A percentile compares a stretch with the other conserved stretches of the same genome.
Evolutionary conservation across 1,284 basidiomycete genomes (phyloP).

Genomic region (Leccinum cinnamomeum): DNA sequence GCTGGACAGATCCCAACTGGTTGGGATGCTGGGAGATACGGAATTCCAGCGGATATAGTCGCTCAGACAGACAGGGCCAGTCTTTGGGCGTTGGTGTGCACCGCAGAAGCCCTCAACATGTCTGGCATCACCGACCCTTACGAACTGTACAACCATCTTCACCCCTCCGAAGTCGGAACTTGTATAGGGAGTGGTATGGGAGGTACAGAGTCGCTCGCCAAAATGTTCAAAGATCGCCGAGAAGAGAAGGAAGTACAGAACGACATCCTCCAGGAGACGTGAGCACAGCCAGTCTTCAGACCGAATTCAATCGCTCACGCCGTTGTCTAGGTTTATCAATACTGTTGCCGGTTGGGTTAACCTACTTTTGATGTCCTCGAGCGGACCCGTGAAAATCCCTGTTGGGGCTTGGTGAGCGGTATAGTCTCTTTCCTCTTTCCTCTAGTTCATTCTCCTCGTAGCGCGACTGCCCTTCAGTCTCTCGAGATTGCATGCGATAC

Average conservation of each 20-base stretch:
- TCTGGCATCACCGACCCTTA: constrained; percentile 98
- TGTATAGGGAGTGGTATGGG: constrained; percentile 97
- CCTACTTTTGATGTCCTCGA: constrained; percentile 88
- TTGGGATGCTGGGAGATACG: constrained; percentile 94
- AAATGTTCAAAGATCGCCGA: constrained; percentile 99
- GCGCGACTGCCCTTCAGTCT: constrained; percentile 96
- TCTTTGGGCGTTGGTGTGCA: constrained; percentile 94
- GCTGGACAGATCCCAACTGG: constrained; percentile 97
- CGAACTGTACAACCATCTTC: constrained; percentile 94
- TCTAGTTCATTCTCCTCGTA: constrained; percentile 33
- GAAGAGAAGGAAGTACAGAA: constrained; percentile 98
- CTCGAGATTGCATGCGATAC: constrained; percentile 98
- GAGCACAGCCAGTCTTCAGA: constrained; percentile 30
- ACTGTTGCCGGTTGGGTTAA: constrained; percentile 99
- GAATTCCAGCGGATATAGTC: constrained; percentile 97
- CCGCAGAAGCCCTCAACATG: constrained; percentile 94
- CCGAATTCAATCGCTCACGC: constrained; percentile 19
- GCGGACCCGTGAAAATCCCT: constrained; percentile 97
- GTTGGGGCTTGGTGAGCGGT: constrained; percentile 89
- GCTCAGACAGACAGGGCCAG: constrained; percentile 94
- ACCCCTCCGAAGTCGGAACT: constrained; percentile 94
- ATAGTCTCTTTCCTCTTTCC: not conserved
- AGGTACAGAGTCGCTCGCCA: constrained; percentile 82
- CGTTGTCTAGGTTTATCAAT: constrained; percentile 80
- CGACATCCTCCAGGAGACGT: constrained; percentile 98